Conservation (phyloP, 2,329 filamentous ascomycete species). For the Xylaria sp. region DNA sequence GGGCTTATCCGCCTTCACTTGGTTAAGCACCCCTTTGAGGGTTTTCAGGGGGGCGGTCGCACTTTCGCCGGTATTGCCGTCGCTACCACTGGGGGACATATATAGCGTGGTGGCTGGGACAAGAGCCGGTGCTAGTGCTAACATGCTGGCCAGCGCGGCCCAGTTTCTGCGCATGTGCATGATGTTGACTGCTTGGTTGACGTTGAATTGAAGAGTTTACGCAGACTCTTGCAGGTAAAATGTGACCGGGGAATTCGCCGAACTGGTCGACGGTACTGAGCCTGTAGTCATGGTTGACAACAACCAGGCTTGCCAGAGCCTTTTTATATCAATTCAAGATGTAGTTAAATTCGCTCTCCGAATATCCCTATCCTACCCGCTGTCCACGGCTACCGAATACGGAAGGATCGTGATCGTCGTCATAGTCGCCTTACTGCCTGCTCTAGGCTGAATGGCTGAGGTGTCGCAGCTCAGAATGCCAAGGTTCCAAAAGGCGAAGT, state of each 20-base stretch:
- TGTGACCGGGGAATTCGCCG: not conserved
- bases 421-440: too few relatives aligned
- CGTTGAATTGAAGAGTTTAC: not conserved
- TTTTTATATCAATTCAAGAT: too few relatives aligned
- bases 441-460: too few relatives aligned
- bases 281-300: too few relatives aligned
- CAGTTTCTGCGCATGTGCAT: constrained; percentile 14
- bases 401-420: too few relatives aligned
- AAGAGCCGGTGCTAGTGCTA: constrained; percentile 11
- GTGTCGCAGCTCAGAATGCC: too few relatives aligned
- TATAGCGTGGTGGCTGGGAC: constrained; percentile 22
- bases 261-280: not conserved
- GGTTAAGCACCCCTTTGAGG: constrained; percentile 22
- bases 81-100: constrained; percentile 26
- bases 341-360: too few relatives aligned
- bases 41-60: constrained; percentile 12
- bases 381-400: too few relatives aligned
- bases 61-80: constrained; percentile 22
- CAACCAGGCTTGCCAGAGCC: too few relatives aligned
- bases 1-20: constrained; percentile 12
- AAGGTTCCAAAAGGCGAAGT: too few relatives aligned
- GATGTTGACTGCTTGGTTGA: not conserved
- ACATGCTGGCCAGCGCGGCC: not conserved
- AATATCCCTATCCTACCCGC: too few relatives aligned
- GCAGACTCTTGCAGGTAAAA: not conserved